Conservation (phyloP, 306 rosid genomes). For the Boehmeria nivea region DNA sequence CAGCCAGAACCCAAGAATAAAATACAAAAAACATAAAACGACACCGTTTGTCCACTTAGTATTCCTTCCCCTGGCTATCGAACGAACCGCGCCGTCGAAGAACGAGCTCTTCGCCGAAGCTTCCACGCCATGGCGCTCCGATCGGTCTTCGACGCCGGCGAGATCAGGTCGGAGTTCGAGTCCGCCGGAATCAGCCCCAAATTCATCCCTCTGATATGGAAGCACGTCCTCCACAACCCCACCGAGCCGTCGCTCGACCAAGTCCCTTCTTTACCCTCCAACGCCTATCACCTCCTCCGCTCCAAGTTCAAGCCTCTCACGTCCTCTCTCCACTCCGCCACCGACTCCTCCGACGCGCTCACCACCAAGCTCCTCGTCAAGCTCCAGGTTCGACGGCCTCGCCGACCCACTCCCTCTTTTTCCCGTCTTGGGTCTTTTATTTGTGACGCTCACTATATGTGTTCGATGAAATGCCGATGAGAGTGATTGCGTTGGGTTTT, state of each 20-base stretch:
- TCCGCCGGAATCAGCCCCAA: conserved; percentile 41
- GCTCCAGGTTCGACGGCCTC: conserved; percentile 36
- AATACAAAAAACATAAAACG: no score
- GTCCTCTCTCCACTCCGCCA: conserved; percentile 65
- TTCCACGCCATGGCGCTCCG: conserved; percentile 39
- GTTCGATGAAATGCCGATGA: conserved; percentile 12
- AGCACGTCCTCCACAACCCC: conserved; percentile 41
- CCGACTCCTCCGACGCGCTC: conserved; percentile 63
- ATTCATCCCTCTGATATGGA: conserved; percentile 68
- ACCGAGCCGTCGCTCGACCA: conserved; percentile 32
- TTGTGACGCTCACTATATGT: not conserved
- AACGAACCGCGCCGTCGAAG: no score
- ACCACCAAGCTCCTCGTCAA: conserved; percentile 86
- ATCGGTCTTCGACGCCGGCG: conserved; percentile 78
- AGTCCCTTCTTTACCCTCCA: conserved; percentile 63
- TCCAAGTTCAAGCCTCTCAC: conserved; percentile 68
- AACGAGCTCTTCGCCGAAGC: not conserved
- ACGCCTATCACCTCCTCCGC: conserved; percentile 54
- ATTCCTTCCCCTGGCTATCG: no score
- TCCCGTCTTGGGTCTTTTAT: no score
- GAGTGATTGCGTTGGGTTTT: conserved; percentile 3
- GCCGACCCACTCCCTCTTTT: not conserved
- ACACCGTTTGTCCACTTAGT: no score
- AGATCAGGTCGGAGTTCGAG: conserved; percentile 43
- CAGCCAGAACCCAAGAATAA: no score